phyloP scores from a whole-genome alignment of 805 yeast genomes.

The Wickerhamiella domercqiae region DNA sequence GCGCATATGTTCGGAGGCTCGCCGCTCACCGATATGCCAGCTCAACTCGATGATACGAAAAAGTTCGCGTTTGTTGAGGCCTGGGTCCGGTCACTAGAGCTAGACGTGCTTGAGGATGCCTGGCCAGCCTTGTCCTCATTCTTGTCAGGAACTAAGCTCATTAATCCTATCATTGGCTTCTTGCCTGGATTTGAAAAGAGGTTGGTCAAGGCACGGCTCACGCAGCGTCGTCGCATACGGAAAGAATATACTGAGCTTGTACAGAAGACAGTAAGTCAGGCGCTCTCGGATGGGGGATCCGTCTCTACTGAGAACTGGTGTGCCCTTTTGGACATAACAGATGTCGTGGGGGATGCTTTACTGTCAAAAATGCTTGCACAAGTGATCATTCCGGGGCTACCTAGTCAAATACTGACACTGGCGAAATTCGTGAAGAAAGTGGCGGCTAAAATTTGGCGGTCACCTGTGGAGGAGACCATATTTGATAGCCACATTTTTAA shows the following conservation, averaged over 20 bases:
- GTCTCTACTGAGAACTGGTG: slow-evolving; percentile 18
- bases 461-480: slow-evolving; percentile 45
- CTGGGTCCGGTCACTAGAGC: slow-evolving; percentile 53
- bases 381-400: slow-evolving; percentile 22
- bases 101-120: slow-evolving; percentile 66
- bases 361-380: slow-evolving; percentile 36
- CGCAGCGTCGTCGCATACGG: slow-evolving; percentile 41
- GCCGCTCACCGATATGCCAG: neutral
- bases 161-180: neutral
- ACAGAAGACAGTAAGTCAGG: slow-evolving; percentile 22
- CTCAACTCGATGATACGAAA: neutral
- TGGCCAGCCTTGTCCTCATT: slow-evolving; percentile 47
- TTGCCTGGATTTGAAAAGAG: slow-evolving; percentile 32
- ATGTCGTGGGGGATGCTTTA: slow-evolving; percentile 35
- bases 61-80: slow-evolving; percentile 33
- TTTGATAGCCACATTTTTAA: slow-evolving; percentile 46
- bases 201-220: slow-evolving; percentile 41
- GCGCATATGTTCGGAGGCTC: slow-evolving; percentile 15
- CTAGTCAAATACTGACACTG: neutral
- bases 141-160: slow-evolving; percentile 36
- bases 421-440: slow-evolving; percentile 6
- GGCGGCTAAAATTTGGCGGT: slow-evolving; percentile 46
- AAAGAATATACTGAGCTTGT: slow-evolving; percentile 42
- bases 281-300: slow-evolving; percentile 6
- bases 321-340: slow-evolving; percentile 28